phyloP scores from a whole-genome alignment of 352 stramenopile species.

The Hyaloperonospora brassicae region DNA sequence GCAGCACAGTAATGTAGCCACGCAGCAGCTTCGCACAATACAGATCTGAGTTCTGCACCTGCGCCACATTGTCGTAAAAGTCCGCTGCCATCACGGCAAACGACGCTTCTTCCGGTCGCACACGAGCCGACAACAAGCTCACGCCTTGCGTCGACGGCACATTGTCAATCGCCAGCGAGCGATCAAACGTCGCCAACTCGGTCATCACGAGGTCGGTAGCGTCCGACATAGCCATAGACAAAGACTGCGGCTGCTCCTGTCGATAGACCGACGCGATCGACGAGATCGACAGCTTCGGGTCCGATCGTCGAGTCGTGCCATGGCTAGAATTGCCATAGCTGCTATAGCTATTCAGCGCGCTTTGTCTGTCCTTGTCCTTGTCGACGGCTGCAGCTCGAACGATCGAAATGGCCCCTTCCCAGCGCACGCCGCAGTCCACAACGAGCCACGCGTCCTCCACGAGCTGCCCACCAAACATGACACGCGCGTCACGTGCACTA shows the following conservation, averaged over 20 bases:
- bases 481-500: conserved; percentile 32
- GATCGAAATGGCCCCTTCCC: conserved; percentile 67
- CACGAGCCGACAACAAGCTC: conserved; percentile 37
- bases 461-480: conserved; percentile 72
- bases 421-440: conserved; percentile 67
- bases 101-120: conserved; percentile 60
- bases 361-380: neutral
- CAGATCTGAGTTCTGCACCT: conserved; percentile 57
- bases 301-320: conserved; percentile 7
- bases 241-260: conserved; percentile 6
- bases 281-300: conserved; percentile 55
- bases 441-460: conserved; percentile 76
- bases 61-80: conserved; percentile 67
- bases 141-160: conserved; percentile 26
- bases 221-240: conserved; percentile 12
- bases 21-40: conserved; percentile 68
- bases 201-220: conserved; percentile 32
- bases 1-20: conserved; percentile 72
- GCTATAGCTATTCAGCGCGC: conserved; percentile 9
- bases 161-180: conserved; percentile 28
- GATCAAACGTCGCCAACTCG: conserved; percentile 36
- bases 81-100: conserved; percentile 73
- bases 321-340: conserved; percentile 5
- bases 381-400: conserved; percentile 29
- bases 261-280: conserved; percentile 69